phyloP scores from a whole-genome alignment of 306 rosid species.

The Astragalus glycyphyllos region DNA sequence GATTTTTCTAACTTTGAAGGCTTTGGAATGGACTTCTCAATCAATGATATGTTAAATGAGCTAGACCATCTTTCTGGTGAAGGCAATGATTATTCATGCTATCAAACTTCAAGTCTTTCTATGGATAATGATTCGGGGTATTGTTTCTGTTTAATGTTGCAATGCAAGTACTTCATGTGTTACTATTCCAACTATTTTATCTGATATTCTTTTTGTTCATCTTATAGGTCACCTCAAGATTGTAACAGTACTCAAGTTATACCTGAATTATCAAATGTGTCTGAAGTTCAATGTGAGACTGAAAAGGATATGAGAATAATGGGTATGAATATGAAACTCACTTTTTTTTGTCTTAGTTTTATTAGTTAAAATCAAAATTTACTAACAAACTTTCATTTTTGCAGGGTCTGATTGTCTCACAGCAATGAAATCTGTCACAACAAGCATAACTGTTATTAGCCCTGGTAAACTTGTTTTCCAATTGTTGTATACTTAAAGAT shows the following conservation, averaged over 20 bases:
- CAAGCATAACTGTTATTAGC: conserved; percentile 76
- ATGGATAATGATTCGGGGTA: conserved; percentile 68
- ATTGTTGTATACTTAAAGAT: not conserved
- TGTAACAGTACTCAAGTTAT: conserved; percentile 47
- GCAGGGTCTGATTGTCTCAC: conserved; percentile 73
- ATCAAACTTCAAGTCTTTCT: conserved; percentile 55
- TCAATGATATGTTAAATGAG: conserved; percentile 72
- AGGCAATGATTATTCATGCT: conserved; percentile 60
- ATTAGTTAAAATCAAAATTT: not conserved
- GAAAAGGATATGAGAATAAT: conserved; percentile 56
- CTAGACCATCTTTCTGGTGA: conserved; percentile 60
- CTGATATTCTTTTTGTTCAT: conserved; percentile 27
- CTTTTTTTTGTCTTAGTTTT: not conserved
- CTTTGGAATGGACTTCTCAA: conserved; percentile 74
- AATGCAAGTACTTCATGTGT: not conserved
- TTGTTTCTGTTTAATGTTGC: conserved; percentile 40
- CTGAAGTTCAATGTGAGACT: conserved; percentile 68
- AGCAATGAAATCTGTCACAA: conserved; percentile 70
- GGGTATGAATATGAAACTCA: conserved; percentile 53
- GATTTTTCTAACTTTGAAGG: conserved; percentile 73
- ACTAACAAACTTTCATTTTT: conserved; percentile 34
- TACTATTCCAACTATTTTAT: conserved; percentile 17
- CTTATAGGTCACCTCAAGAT: conserved; percentile 57
- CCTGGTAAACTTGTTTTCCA: conserved; percentile 61
- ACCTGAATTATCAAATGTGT: conserved; percentile 65